Percentiles rank a stretch among this genome's conserved stretches.
phyloP scores from a whole-genome alignment of 768 basidiomycete species.

The Pleurotus citrinopileatus region DNA sequence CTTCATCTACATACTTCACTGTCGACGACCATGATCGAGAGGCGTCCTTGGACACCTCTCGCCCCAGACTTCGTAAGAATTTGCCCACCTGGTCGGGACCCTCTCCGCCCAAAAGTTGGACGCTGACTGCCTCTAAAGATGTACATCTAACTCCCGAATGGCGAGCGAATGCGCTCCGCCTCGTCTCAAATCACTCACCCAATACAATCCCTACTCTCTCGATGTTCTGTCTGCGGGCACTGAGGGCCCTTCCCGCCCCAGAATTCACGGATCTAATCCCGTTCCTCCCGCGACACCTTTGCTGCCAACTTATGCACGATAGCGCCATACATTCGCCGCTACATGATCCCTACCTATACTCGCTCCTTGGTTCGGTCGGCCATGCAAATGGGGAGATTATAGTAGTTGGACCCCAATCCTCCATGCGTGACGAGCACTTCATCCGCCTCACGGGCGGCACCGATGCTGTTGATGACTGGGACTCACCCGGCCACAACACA shows the following conservation, averaged over 20 bases:
- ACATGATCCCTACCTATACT: slow-evolving; percentile 42
- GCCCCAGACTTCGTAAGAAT: slow-evolving; percentile 1
- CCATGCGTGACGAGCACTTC: slow-evolving; percentile 43
- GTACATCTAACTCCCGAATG: slow-evolving; percentile 33
- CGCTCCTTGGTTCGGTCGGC: slow-evolving; percentile 45
- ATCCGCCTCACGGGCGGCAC: slow-evolving; percentile 15
- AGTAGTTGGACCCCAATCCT: slow-evolving; percentile 53
- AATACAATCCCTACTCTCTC: slow-evolving; percentile 47
- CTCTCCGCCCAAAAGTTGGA: slow-evolving; percentile 59
- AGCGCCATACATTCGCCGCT: slow-evolving; percentile 58
- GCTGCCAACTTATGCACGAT: slow-evolving; percentile 55
- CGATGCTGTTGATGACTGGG: slow-evolving; percentile 34
- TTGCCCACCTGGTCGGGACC: slow-evolving; percentile 39
- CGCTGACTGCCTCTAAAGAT: slow-evolving; percentile 24
- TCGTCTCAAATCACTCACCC: slow-evolving; percentile 37
- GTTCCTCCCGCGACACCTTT: slow-evolving; percentile 56
- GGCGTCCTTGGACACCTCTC: slow-evolving; percentile 17
- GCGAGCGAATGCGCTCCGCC: slow-evolving; percentile 55
- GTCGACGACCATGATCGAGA: slow-evolving; percentile 42
- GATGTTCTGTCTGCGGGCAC: slow-evolving; percentile 52
- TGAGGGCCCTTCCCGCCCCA: slow-evolving; percentile 33
- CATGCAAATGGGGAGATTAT: slow-evolving; percentile 65
- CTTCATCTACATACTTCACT: slow-evolving; percentile 37
- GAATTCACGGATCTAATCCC: slow-evolving; percentile 50
- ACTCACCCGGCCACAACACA: slow-evolving; percentile 26